Evolutionary conservation across 2,329 filamentous ascomycete species (phyloP).

Genomic region (Monosporascus sp.): DNA sequence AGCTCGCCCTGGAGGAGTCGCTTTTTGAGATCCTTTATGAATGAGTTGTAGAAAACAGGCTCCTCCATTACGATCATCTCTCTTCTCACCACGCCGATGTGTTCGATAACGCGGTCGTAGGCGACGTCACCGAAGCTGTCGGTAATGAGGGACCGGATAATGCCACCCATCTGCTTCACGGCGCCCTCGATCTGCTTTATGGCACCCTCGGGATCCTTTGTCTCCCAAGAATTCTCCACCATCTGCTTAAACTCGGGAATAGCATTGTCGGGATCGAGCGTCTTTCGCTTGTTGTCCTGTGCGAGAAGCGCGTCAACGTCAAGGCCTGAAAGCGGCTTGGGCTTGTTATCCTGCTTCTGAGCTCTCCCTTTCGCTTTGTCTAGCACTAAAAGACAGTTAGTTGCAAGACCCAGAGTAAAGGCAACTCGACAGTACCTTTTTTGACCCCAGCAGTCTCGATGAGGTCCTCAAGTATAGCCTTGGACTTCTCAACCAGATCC

Average conservation of each 20-base stretch:
- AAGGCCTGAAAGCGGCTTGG: slow-evolving; percentile 84
- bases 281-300: slow-evolving; percentile 25
- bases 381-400: slow-evolving; percentile 52
- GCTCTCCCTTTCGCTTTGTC: slow-evolving; percentile 71
- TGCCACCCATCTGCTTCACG: slow-evolving; percentile 66
- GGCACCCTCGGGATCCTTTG: slow-evolving; percentile 40
- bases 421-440: slow-evolving; percentile 49
- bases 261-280: slow-evolving; percentile 61
- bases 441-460: slow-evolving; percentile 73
- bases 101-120: slow-evolving; percentile 71
- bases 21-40: slow-evolving; percentile 66
- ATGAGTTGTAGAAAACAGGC: slow-evolving; percentile 70
- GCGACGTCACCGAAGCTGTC: slow-evolving; percentile 70
- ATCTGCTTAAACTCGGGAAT: slow-evolving; percentile 88
- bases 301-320: slow-evolving; percentile 74
- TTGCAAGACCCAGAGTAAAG: slow-evolving; percentile 12
- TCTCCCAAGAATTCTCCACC: slow-evolving; percentile 39
- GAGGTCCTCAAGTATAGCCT: slow-evolving; percentile 56
- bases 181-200: slow-evolving; percentile 60
- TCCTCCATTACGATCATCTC: slow-evolving; percentile 72
- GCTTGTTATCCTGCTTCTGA: slow-evolving; percentile 48
- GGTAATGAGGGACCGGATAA: slow-evolving; percentile 64
- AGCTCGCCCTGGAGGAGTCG: slow-evolving; percentile 64
- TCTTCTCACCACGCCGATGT: slow-evolving; percentile 70
- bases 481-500: slow-evolving; percentile 55